Evolutionary conservation across 1,139 yeast species (phyloP).

Genomic region (Scheffersomyces segobiensis): DNA sequence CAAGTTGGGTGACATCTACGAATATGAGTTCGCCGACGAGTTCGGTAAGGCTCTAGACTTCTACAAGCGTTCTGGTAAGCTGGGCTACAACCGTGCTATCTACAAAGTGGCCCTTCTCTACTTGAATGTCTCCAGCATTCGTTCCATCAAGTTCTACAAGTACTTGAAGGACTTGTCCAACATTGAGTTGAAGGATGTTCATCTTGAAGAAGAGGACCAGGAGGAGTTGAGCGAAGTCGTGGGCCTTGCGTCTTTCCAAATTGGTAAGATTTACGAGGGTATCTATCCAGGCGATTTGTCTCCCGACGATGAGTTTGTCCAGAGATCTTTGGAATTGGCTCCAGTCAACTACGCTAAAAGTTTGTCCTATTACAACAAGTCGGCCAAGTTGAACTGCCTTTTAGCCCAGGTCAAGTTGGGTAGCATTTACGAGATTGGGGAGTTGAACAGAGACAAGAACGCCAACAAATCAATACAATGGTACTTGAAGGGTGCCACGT

Average conservation of each 20-base stretch:
- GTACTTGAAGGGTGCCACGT: slow-evolving; percentile 78
- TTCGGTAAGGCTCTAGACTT: slow-evolving; percentile 36
- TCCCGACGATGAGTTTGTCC: slow-evolving; percentile 38
- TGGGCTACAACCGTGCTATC: slow-evolving; percentile 47
- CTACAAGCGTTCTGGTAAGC: slow-evolving; percentile 41
- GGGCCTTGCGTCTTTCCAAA: slow-evolving; percentile 48
- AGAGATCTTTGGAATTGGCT: slow-evolving; percentile 34
- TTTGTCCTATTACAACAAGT: slow-evolving; percentile 66
- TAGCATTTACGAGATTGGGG: slow-evolving; percentile 84
- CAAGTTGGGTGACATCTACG: slow-evolving; percentile 44
- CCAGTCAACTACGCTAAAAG: slow-evolving; percentile 62
- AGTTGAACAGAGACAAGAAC: slow-evolving; percentile 63
- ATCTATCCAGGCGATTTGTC: slow-evolving; percentile 51
- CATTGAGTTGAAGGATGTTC: slow-evolving; percentile 35
- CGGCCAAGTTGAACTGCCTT: slow-evolving; percentile 76
- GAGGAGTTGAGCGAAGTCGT: slow-evolving; percentile 45
- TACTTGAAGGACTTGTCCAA: slow-evolving; percentile 40
- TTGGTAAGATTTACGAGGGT: slow-evolving; percentile 73
- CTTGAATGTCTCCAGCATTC: slow-evolving; percentile 33
- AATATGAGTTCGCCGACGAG: slow-evolving; percentile 30
- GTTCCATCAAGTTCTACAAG: slow-evolving; percentile 38
- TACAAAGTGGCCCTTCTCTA: slow-evolving; percentile 43
- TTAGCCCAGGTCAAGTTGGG: slow-evolving; percentile 88
- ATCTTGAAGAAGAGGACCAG: slow-evolving; percentile 39
- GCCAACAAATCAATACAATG: slow-evolving; percentile 82